A percentile compares a stretch with the other conserved stretches of the same genome.
Evolutionary conservation across 75 land plant genomes (phyloP).

Genomic region (Selaginella tamariscina): DNA sequence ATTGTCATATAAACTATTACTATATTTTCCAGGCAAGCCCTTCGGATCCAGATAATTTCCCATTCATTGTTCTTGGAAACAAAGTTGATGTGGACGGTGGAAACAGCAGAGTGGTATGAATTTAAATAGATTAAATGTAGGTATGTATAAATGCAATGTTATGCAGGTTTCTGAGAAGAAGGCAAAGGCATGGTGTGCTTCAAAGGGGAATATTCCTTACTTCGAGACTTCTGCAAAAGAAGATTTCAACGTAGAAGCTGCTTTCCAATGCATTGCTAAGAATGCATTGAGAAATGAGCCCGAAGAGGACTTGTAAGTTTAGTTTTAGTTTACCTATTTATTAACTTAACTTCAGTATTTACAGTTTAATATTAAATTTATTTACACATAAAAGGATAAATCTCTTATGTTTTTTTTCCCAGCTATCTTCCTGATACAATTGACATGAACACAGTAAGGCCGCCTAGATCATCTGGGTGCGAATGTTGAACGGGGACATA

Average conservation of each 20-base stretch:
- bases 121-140: too few species aligned
- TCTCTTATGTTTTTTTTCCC: background rate
- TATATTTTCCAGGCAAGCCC: constrained; percentile 14
- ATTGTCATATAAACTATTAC: too few species aligned
- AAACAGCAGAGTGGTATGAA: constrained; percentile 10
- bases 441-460: background rate
- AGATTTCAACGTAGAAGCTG: constrained; percentile 52
- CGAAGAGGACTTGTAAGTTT: constrained; percentile 11
- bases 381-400: background rate
- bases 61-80: constrained; percentile 15
- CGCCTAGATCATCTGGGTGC: constrained; percentile 6
- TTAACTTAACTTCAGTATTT: background rate
- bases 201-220: constrained; percentile 68
- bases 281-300: constrained; percentile 12
- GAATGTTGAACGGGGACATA: too few species aligned
- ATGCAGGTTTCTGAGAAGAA: constrained; percentile 61
- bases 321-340: background rate
- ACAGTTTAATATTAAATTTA: background rate
- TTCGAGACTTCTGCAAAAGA: constrained; percentile 93
- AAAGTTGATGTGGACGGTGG: constrained; percentile 11
- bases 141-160: too few species aligned
- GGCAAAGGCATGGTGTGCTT: constrained; percentile 67
- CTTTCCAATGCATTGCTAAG: constrained; percentile 46
- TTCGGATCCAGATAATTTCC: constrained; percentile 10
- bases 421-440: constrained; percentile 8